Evolutionary conservation across 257 asterid genomes (phyloP), one percentile per base, ranked within the genome.

Genomic region (Pogostemon cablin): DNA sequence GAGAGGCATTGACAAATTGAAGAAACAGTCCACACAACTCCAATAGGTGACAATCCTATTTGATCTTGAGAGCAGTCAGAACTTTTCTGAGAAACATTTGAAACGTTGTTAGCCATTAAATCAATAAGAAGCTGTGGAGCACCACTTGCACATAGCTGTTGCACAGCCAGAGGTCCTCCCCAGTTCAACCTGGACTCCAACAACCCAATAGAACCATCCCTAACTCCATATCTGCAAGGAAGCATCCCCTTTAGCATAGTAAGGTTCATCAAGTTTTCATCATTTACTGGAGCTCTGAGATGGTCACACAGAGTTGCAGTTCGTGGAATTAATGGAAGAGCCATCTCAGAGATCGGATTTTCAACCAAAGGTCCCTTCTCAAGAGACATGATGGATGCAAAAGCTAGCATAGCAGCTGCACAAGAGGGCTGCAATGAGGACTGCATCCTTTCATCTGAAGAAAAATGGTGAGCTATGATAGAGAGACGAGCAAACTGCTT

Each of bases 101-200:
- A 52, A 37, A 41, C 66, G 69, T 81, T 84, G 79, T 81, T 82
- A 44, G 93, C 85, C 82, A 95, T 84, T 75, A 91, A 82, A 80
- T 91, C 98, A 77, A 87, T 80, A 68, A 95, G 93, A 82, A 95
- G 89, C 80, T 91, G 98, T 6, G 99, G 98, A 62, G 90, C 86
- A 73, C 98, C 92, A 75, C 96, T 89, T 47, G 96, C 98, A 80
- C 98, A 95, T 72, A 90, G 81, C 73, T 95, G 98, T 70, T 95
- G 98, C 75, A 91, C 96, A 77, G 99, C 96, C 77, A 91, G 64
- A 72, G 98, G 97, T 60, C 99, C 99, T 79, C 97, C 99, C 96
- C 96, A 88, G 80, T 82, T 89, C 81, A 95, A 75, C 78, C 97
- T 84, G 75, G 92, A 81, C 77, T 89, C 93, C 85, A 95, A 72